Conservation (phyloP, 169 alveolate species). For the Plasmodium malariae region DNA sequence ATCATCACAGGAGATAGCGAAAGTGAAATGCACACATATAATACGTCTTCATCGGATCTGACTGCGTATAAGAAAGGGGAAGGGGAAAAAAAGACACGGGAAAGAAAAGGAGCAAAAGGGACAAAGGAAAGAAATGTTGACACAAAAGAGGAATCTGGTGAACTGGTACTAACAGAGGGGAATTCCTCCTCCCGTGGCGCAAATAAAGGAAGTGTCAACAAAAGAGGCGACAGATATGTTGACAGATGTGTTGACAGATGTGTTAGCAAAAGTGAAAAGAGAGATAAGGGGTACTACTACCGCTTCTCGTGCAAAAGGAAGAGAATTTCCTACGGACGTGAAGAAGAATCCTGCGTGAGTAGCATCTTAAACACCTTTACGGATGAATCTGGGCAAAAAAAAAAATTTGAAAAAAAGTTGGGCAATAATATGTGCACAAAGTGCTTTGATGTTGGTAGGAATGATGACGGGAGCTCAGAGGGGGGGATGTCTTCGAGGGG, state of each 20-base stretch:
- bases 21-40: not conserved
- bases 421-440: not conserved
- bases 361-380: no score
- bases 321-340: not conserved
- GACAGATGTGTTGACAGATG: not conserved
- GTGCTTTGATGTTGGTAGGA: no score
- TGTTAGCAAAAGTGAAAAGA: not conserved
- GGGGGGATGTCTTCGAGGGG: not conserved
- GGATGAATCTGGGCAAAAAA: no score
- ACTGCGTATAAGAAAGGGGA: not conserved
- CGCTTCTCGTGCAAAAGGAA: not conserved
- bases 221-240: no score
- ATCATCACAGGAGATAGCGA: slow-evolving; percentile 15
- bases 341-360: not conserved
- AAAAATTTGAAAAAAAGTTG: not conserved
- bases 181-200: no score
- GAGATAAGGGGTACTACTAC: not conserved
- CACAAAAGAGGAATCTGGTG: not conserved
- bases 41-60: not conserved
- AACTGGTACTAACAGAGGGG: no score
- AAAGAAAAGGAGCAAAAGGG: not conserved
- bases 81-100: not conserved
- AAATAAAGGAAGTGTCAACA: no score
- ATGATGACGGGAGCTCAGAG: not conserved
- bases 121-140: not conserved